Conservation (phyloP, 257 asterid genomes). For the Voacanga thouarsii region DNA sequence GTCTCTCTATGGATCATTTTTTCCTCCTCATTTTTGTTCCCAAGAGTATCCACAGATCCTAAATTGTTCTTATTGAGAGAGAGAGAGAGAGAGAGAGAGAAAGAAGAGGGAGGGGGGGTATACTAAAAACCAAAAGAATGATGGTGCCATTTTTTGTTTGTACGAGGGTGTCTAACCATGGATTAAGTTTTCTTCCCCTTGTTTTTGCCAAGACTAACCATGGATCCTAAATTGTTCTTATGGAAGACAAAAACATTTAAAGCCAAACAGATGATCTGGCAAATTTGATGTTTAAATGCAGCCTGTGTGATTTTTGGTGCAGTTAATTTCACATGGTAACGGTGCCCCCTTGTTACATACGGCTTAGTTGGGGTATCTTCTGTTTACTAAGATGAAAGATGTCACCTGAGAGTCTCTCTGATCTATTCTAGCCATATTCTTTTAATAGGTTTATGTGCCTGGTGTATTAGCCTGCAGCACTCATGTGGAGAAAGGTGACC, state of each 20-base stretch:
- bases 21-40: background rate
- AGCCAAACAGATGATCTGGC: too few species aligned
- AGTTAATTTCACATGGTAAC: background rate
- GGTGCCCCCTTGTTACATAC: background rate
- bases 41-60: background rate
- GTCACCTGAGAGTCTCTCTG: background rate
- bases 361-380: background rate
- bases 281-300: too few species aligned
- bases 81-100: too few species aligned
- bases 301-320: background rate
- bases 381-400: background rate
- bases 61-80: background rate
- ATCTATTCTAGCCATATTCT: constrained; percentile 2
- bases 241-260: background rate
- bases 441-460: constrained; percentile 77
- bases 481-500: constrained; percentile 89
- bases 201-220: background rate
- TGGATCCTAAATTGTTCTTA: background rate
- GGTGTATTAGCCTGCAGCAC: constrained; percentile 99
- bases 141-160: too few species aligned
- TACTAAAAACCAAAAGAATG: too few species aligned
- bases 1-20: background rate
- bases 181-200: background rate
- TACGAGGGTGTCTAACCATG: background rate
- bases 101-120: too few species aligned